Percentiles rank a stretch among this genome's conserved stretches.
phyloP scores from a whole-genome alignment of 148 eudicot species.

The Linanthus parryae region DNA sequence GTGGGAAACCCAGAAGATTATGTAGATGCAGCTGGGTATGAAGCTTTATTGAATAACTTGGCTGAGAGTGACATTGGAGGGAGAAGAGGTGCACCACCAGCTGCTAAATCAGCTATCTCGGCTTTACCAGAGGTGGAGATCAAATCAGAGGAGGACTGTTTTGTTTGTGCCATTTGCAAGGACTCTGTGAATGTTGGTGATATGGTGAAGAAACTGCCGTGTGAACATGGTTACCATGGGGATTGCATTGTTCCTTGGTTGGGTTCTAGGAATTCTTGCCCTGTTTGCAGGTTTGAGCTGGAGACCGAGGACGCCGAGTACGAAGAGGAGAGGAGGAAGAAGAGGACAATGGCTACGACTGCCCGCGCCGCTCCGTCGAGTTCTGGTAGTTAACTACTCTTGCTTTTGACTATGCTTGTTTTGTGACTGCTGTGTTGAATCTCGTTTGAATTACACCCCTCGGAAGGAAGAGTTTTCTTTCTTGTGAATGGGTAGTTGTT shows the following conservation, averaged over 20 bases:
- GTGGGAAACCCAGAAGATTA: constrained; percentile 80
- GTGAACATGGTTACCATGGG: constrained; percentile 79
- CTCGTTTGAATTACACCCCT: no score
- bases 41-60: constrained; percentile 63
- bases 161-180: constrained; percentile 68
- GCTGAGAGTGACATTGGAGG: constrained; percentile 64
- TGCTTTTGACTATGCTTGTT: not conserved
- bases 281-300: constrained; percentile 86
- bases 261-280: constrained; percentile 74
- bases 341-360: constrained; percentile 6
- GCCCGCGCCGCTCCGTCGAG: constrained; percentile 13
- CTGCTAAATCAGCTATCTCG: constrained; percentile 48
- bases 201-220: constrained; percentile 57
- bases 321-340: constrained; percentile 67
- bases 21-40: constrained; percentile 79
- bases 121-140: constrained; percentile 34
- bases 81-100: constrained; percentile 82
- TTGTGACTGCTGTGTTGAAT: not conserved
- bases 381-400: constrained; percentile 9
- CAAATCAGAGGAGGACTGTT: constrained; percentile 17
- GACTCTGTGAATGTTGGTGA: constrained; percentile 60
- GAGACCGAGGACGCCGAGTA: constrained; percentile 81
- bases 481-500: no score
- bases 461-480: no score
- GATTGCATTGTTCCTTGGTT: constrained; percentile 88